Evolutionary conservation across 2,329 filamentous ascomycete genomes (phyloP), one percentile per base, ranked within the genome.

Genomic region (Fusarium algeriense): DNA sequence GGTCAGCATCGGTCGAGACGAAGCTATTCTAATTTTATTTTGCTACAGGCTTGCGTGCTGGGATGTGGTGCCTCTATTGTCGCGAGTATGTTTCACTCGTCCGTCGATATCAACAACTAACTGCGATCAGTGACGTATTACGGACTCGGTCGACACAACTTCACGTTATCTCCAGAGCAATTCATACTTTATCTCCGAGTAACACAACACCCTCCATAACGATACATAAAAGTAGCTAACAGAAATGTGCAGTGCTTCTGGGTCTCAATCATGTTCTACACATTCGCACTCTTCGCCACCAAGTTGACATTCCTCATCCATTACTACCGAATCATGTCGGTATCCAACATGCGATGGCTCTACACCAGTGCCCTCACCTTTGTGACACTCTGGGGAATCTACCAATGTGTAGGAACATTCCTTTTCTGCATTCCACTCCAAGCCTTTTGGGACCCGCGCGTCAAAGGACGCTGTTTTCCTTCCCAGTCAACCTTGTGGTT

Each of bases 301-400:
- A 75, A 75, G 15, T 23, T 75, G 60, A 48, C 69, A 8, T 69
- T 75, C 5, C 14, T 75, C 1, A 11, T 75, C 0, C 71, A 75
- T 3, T 75, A 73, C 10, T 70, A 66, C 11, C 73, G 73, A 17
- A 53, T 75, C 3, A 66, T 75, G 60, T 55, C 58, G 0, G 37
- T 73, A 2, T 74, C 73, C 0, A 63, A 53, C 1, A 56, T 73
- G 53, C 54, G 73, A 13, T 40, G 59, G n/a, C 11, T 68, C 4
- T 61, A 61, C 7, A 15, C 66, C 0, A 23, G 8, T 0, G 28
- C 52, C 5, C 61, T 75, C 6, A 10, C 53, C 1, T 23, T 74
- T 2, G 23, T 74, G 2, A 13, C 23, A 0, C 1, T 71, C 0
- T 75, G 63, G 73, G 41, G 45, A 0, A 13, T 17, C 0, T 20